Conservation (phyloP, 441 rosid species). For the Erodium moschatum region DNA sequence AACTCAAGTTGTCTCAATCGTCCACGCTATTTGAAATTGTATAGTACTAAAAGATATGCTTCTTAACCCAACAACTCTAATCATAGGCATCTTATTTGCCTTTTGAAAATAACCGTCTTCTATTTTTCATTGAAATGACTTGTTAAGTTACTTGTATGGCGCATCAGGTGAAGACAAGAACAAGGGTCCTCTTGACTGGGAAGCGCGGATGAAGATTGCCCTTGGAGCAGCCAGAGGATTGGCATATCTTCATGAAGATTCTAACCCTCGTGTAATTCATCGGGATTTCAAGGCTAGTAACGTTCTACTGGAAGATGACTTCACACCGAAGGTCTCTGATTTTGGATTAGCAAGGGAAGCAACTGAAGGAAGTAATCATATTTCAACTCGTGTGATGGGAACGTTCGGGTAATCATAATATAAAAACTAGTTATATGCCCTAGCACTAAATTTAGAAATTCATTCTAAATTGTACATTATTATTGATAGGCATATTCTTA, state of each 20-base stretch:
- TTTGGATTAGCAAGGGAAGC: slow-evolving; percentile 92
- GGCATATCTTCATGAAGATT: slow-evolving; percentile 94
- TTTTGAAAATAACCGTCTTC: too few species aligned
- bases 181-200: slow-evolving; percentile 72
- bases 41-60: too few species aligned
- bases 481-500: too few species aligned
- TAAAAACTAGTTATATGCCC: neutral
- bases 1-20: too few species aligned
- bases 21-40: too few species aligned
- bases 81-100: too few species aligned
- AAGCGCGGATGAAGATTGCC: slow-evolving; percentile 38
- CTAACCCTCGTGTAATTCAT: slow-evolving; percentile 89
- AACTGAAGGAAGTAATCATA: slow-evolving; percentile 70
- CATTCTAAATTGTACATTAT: too few species aligned
- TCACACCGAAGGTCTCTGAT: slow-evolving; percentile 86
- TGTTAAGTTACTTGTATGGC: neutral
- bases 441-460: too few species aligned
- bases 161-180: slow-evolving; percentile 60
- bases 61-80: too few species aligned
- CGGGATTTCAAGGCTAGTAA: slow-evolving; percentile 94
- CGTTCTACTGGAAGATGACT: slow-evolving; percentile 80
- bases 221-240: slow-evolving; percentile 68
- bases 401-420: slow-evolving; percentile 62
- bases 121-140: neutral
- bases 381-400: slow-evolving; percentile 95